Evolutionary conservation across 2,329 filamentous ascomycete genomes (phyloP), one percentile per base, ranked within the genome.

Genomic region (Xylariaceae sp.): DNA sequence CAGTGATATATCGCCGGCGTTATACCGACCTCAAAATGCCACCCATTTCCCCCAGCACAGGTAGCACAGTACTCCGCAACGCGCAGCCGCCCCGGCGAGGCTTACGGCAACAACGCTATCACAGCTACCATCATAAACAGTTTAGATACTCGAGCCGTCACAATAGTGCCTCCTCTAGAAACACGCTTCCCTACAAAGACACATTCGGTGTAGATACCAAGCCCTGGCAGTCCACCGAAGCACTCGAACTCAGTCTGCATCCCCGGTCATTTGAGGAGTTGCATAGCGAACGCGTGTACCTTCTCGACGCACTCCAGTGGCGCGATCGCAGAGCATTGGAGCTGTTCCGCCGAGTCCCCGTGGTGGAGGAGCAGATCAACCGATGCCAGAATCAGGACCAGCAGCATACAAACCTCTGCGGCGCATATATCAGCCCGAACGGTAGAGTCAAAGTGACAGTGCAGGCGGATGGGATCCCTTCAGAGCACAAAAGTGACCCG

Each of bases 261-360:
- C 73, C 72, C 2, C 71, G 76, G 1, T 64, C 75, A 0, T 72
- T 77, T 42, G 70, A 75, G 15, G 72, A 74, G 4, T 69, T 82
- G 3, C 72, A 75, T 47, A 65, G 67, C 3, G 81, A 85, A 59
- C 71, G 73, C 10, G 66, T 73, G 6, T 81, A 82, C 53, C 74
- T 84, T 15, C 51, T 73, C 1, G 55, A 66, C 15, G 67, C 65
- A 8, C 72, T 83, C 0, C 72, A 77, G 20, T 62, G 67, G 4
- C 75, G 80, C 45, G 73, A 73, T 29, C 37, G 53, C 5, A 70
- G 70, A 6, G 70, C 75, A 0, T 64, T 66, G 0, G 65, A 71
- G 0, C 65, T 82, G 6, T 72, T 78, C 24, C 62, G 64, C 8
- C 67, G 67, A 23, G 74, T 81, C 18, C 66, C 71, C 1, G 40